Base-by-base conservation (phyloP, 257 asterid species). In the Fraxinus anomala region DNA sequence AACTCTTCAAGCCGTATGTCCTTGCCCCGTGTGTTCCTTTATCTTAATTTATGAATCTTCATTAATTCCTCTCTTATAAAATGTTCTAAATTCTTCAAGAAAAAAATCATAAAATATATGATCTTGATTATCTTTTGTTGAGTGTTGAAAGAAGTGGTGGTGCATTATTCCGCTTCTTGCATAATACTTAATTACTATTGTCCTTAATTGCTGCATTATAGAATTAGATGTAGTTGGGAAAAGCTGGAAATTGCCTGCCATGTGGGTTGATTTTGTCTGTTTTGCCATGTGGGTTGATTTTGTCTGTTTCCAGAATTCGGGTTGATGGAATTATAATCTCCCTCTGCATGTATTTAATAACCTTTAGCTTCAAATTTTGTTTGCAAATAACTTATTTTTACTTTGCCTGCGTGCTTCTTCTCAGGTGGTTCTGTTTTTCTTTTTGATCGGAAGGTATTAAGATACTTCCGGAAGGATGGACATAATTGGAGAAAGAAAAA, bases 351-450 rank as follows among this genome's bases (percentile, higher is more conserved):
- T 65, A 75, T 72, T 65, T 21, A 8, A 11, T 72, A 47, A 80
- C 40, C 61, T 72, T 74, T 73, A 51, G 31, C 68, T 80, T 36
- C 44, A 40, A 37, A 72, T 73, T 63, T 26, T 63, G 69, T 26
- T 63, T 26, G 19, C 9, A 1, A 12, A n/a, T 26, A n/a, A 3
- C 69, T 82, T 79, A 51, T 77, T 75, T 12, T 82, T 80, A 24
- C 75, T 73, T 75, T 65, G 72, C 61, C 47, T 79, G 75, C 76
- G 51, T 70, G 40, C 67, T 69, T 78, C 70, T 76, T 78, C 65
- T 79, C 92, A 95, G 99, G 99, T 86, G 99, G 99, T 68, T 95
- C 98, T 72, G 96, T 95, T 83, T 95, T 95, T 83, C 91, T 95
- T 77, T 95, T 95, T 85, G 94, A 95, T 81, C 94, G 99, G 79